phyloP scores from a whole-genome alignment of 164 flowering plant genomes.

The Amborella trichopoda region DNA sequence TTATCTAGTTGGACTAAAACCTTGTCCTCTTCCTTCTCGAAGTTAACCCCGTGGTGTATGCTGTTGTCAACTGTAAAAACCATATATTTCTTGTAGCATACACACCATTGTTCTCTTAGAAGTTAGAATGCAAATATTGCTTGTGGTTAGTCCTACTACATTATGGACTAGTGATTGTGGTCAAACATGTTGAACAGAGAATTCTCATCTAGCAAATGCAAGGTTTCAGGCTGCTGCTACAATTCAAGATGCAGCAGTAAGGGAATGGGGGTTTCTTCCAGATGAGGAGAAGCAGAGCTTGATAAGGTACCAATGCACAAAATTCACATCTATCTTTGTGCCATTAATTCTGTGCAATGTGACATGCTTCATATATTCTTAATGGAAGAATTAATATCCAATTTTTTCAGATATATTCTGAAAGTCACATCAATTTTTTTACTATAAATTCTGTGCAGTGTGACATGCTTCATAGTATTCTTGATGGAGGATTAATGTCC shows the following conservation, averaged over 20 bases:
- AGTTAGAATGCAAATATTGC: neutral
- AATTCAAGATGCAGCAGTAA: constrained; percentile 72
- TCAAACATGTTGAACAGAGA: constrained; percentile 35
- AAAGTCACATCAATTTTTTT: too few relatives aligned
- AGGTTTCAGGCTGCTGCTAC: constrained; percentile 95
- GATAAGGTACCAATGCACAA: constrained; percentile 79
- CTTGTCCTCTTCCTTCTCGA: too few relatives aligned
- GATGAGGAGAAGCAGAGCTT: constrained; percentile 49
- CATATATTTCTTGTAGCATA: neutral
- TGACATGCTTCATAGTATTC: neutral
- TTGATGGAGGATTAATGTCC: neutral
- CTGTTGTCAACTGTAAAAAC: neutral
- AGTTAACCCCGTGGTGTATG: too few relatives aligned
- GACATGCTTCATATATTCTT: too few relatives aligned
- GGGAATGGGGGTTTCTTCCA: constrained; percentile 83
- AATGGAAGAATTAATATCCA: too few relatives aligned
- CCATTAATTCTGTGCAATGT: too few relatives aligned
- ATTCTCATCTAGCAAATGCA: constrained; percentile 78
- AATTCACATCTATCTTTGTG: too few relatives aligned
- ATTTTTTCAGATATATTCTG: too few relatives aligned
- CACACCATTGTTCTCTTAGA: neutral
- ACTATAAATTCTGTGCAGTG: neutral
- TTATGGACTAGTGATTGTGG: neutral
- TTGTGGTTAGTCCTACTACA: neutral
- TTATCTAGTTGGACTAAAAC: too few relatives aligned